Percentiles rank a stretch among this genome's conserved stretches.
Evolutionary conservation across 2,329 filamentous ascomycete genomes (phyloP).

Genomic region (Blastomyces percursus): DNA sequence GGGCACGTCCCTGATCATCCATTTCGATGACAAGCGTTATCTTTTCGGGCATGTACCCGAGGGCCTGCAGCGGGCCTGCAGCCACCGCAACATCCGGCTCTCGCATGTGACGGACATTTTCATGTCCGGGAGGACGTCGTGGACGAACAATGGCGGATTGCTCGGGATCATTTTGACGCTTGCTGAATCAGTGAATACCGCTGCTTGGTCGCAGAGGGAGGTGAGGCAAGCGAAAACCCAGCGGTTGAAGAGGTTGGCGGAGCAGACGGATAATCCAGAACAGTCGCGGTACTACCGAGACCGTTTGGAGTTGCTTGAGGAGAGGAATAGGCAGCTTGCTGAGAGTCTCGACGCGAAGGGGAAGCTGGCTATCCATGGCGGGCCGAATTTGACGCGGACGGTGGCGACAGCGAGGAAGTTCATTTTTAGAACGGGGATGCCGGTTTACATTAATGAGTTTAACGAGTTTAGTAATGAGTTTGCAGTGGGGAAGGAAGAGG

Average conservation of each 20-base stretch:
- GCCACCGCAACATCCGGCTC: conserved; percentile 55
- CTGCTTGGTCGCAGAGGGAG: conserved; percentile 37
- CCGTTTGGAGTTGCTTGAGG: conserved; percentile 18
- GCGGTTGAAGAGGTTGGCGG: conserved; percentile 8
- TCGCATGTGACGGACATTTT: conserved; percentile 66
- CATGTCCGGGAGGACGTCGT: conserved; percentile 64
- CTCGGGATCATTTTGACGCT: conserved; percentile 76
- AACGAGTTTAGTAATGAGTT: conserved; percentile 21
- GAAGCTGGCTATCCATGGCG: conserved; percentile 60
- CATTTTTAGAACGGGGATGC: conserved; percentile 73
- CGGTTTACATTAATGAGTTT: conserved; percentile 61
- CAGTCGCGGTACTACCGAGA: conserved; percentile 17
- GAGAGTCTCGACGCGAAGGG: conserved; percentile 12
- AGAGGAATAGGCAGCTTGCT: conserved; percentile 9
- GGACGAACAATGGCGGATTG: conserved; percentile 68
- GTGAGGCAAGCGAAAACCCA: conserved; percentile 30
- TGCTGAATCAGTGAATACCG: conserved; percentile 52
- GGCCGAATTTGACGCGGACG: conserved; percentile 62
- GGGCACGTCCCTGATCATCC: conserved; percentile 64
- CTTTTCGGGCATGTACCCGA: conserved; percentile 73
- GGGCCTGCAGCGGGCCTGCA: conserved; percentile 68
- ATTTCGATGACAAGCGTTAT: conserved; percentile 74
- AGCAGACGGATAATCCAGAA: conserved; percentile 27
- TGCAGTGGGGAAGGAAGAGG: neutral
- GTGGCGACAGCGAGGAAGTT: conserved; percentile 76